These are phyloP conservation scores for Epichloe glyceriae DNA, from an alignment of 2,329 filamentous ascomycete species.

Conservation along the genomic window DNA sequence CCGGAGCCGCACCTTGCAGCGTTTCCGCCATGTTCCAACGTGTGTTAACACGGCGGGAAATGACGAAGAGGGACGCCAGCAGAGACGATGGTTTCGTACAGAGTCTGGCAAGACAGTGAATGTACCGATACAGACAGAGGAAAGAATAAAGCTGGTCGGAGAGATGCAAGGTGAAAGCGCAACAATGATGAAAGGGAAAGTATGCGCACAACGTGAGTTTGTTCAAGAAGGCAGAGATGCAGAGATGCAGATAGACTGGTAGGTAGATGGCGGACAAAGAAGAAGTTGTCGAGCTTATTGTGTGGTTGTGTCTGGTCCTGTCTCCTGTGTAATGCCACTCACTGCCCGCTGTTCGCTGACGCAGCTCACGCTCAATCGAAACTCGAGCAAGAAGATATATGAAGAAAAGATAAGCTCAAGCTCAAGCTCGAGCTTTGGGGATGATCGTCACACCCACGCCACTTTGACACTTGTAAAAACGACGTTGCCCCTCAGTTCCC, in stretches of 20 bases:
- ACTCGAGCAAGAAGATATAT: too few relatives aligned
- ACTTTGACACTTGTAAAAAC: not conserved
- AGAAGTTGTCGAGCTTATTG: too few relatives aligned
- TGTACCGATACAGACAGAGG: too few relatives aligned
- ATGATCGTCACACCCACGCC: not conserved
- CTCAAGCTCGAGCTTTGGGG: not conserved
- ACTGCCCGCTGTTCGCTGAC: not conserved
- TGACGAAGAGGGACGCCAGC: conserved; percentile 1
- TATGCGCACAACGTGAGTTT: too few relatives aligned
- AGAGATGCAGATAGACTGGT: not conserved
- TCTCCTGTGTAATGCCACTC: not conserved
- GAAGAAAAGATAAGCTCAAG: not conserved
- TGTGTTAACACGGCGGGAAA: not conserved
- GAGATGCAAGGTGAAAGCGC: too few relatives aligned
- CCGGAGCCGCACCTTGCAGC: conserved; percentile 16
- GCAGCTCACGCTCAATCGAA: not conserved
- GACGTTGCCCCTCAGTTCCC: not conserved
- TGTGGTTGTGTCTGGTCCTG: not conserved
- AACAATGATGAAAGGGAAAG: too few relatives aligned
- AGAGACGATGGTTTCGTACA: not conserved
- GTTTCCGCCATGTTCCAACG: conserved; percentile 21
- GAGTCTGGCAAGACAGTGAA: not conserved
- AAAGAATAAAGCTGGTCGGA: too few relatives aligned
- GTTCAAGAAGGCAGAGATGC: not conserved
- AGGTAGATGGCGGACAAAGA: not conserved